A percentile compares a stretch with the other conserved stretches of the same genome.
Conservation (phyloP, 257 asterid genomes). For the Petunia secreta region DNA sequence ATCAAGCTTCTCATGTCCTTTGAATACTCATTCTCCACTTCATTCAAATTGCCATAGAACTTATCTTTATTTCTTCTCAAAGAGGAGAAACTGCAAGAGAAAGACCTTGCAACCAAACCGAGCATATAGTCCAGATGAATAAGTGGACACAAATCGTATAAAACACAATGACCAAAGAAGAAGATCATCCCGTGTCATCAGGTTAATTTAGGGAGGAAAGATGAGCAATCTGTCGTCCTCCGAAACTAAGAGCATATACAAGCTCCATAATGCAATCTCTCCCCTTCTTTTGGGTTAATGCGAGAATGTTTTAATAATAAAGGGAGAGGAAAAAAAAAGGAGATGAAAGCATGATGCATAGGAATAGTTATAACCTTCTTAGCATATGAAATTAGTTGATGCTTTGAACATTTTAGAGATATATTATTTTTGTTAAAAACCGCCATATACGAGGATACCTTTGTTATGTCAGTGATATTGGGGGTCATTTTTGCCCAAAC, state of each 20-base stretch:
- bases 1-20: not conserved
- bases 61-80: not conserved
- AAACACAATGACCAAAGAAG: not conserved
- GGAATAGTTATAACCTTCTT: not conserved
- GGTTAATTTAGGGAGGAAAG: not conserved
- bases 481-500: slow-evolving; percentile 99
- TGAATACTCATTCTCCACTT: not conserved
- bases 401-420: slow-evolving; percentile 2
- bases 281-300: not conserved
- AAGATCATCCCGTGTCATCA: not conserved
- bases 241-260: slow-evolving; percentile 11
- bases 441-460: slow-evolving; percentile 45
- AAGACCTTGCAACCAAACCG: not conserved
- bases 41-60: not conserved
- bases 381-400: not conserved
- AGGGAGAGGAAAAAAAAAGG: not conserved
- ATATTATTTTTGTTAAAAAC: not conserved
- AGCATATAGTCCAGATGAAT: not conserved
- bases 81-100: not conserved
- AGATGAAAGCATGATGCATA: not conserved
- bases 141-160: not conserved
- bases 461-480: slow-evolving; percentile 81
- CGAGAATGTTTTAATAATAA: not conserved
- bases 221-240: not conserved
- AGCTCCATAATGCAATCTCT: not conserved